These are phyloP conservation scores for Irpex sp. DNA, from an alignment of 1,284 basidiomycete species.

Conservation along the genomic window DNA sequence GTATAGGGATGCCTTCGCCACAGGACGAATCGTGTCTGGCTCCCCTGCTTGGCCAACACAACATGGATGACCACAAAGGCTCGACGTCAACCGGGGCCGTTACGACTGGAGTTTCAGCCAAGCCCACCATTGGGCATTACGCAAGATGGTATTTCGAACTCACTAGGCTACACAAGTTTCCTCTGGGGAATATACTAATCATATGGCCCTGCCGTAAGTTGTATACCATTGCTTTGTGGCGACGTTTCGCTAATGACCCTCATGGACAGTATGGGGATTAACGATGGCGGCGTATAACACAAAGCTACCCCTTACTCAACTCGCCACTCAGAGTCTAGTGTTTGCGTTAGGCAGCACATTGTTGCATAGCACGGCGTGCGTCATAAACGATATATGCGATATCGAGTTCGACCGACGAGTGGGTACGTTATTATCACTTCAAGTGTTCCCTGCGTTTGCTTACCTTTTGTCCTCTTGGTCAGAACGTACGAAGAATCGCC, in stretches of 20 bases:
- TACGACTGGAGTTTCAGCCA: too few species aligned
- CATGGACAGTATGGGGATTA: slow-evolving; percentile 3
- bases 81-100: too few species aligned
- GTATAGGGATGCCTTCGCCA: too few species aligned
- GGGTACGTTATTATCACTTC: neutral
- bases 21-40: too few species aligned
- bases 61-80: too few species aligned
- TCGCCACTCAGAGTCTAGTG: neutral
- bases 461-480: neutral
- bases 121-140: neutral
- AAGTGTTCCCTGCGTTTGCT: neutral
- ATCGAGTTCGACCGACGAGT: slow-evolving; percentile 4
- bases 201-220: slow-evolving; percentile 6
- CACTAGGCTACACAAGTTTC: slow-evolving; percentile 4
- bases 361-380: slow-evolving; percentile 4
- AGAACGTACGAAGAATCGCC: neutral
- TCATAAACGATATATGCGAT: slow-evolving; percentile 7
- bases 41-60: too few species aligned
- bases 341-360: neutral
- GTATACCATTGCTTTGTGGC: too few species aligned
- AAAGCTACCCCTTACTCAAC: neutral
- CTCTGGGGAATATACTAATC: slow-evolving; percentile 4
- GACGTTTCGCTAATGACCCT: neutral
- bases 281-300: neutral
- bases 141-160: neutral